Evolutionary conservation across 441 rosid species (phyloP).

Genomic region (Arabidopsis hybrid): DNA sequence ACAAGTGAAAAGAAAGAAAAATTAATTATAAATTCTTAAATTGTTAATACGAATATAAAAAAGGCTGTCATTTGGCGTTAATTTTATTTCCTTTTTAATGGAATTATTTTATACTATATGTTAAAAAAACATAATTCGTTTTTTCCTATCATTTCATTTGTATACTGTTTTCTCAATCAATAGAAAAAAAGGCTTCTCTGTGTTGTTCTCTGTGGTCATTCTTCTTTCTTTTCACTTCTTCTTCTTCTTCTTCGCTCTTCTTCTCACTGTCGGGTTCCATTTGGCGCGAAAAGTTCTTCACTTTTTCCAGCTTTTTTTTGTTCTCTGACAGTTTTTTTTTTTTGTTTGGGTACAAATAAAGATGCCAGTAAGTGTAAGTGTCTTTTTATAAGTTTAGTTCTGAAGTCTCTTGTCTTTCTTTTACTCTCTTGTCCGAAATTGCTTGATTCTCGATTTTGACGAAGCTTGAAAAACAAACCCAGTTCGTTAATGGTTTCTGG

Average conservation of each 20-base stretch:
- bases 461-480: conserved; percentile 13
- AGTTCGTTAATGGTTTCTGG: conserved; percentile 10
- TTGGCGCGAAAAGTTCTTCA: conserved; percentile 33
- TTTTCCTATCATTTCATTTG: background rate
- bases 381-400: conserved; percentile 19
- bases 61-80: conserved; percentile 43
- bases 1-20: no score
- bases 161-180: conserved; percentile 22
- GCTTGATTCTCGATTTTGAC: background rate
- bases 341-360: background rate
- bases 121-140: background rate
- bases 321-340: conserved; percentile 24
- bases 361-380: conserved; percentile 41
- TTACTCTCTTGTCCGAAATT: conserved; percentile 27
- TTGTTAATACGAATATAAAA: conserved; percentile 10
- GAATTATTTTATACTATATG: conserved; percentile 23
- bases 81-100: conserved; percentile 9
- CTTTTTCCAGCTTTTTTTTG: conserved; percentile 9
- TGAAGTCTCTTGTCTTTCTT: conserved; percentile 7
- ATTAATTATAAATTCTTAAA: background rate
- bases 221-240: conserved; percentile 22
- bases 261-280: conserved; percentile 29
- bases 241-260: conserved; percentile 23
- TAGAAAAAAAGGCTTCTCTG: background rate
- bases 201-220: conserved; percentile 23